phyloP scores from a whole-genome alignment of 2,329 filamentous ascomycete genomes.

The Penicillium sp. region DNA sequence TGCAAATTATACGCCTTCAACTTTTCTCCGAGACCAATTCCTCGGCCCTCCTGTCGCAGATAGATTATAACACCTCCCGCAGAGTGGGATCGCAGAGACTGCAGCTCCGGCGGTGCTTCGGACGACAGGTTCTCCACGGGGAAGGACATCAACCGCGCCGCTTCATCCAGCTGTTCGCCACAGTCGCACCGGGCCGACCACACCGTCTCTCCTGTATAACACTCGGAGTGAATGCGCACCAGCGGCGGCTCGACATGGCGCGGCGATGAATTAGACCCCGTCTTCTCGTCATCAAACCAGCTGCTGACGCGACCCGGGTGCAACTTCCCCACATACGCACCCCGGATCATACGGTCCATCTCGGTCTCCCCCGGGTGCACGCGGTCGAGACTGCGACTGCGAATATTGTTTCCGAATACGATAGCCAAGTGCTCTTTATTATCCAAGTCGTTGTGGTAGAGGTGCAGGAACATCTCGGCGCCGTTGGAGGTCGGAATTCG shows the following conservation, averaged over 20 bases:
- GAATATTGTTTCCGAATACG: constrained; percentile 85
- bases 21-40: constrained; percentile 92
- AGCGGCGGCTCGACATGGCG: constrained; percentile 57
- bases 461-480: constrained; percentile 93
- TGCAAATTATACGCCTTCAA: constrained; percentile 98
- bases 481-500: constrained; percentile 90
- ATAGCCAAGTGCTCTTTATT: constrained; percentile 96
- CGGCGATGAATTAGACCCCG: constrained; percentile 16
- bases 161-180: constrained; percentile 95
- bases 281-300: constrained; percentile 53
- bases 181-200: constrained; percentile 98
- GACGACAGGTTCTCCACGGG: constrained; percentile 42
- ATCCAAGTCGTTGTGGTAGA: constrained; percentile 90
- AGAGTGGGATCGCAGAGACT: constrained; percentile 48
- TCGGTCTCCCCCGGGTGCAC: constrained; percentile 49
- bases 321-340: constrained; percentile 84
- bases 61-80: constrained; percentile 91
- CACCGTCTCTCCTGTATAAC: constrained; percentile 96
- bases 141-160: constrained; percentile 85
- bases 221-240: constrained; percentile 95
- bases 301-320: constrained; percentile 81
- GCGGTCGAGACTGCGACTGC: constrained; percentile 60
- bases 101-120: constrained; percentile 26
- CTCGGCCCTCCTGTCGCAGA: constrained; percentile 89
- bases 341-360: constrained; percentile 77